Evolutionary conservation across 169 alveolate species (phyloP).

Genomic region (Plasmodium gaboni): DNA sequence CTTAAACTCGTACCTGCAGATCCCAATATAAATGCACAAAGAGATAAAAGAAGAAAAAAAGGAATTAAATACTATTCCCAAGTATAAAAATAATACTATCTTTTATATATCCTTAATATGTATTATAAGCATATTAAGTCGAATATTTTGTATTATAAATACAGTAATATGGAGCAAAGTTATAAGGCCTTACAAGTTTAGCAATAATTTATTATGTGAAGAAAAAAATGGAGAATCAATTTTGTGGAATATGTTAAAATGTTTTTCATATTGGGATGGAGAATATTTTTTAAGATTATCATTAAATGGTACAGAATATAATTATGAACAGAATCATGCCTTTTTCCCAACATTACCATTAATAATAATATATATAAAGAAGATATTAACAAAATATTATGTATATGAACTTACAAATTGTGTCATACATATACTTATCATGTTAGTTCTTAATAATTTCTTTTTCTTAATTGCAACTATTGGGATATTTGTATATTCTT

Average conservation of each 20-base stretch:
- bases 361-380: slow-evolving; percentile 33
- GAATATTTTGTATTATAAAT: slow-evolving; percentile 27
- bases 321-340: slow-evolving; percentile 82
- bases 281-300: slow-evolving; percentile 82
- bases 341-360: slow-evolving; percentile 85
- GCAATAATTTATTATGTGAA: slow-evolving; percentile 46
- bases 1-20: too few relatives aligned
- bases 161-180: slow-evolving; percentile 51
- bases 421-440: slow-evolving; percentile 17
- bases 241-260: slow-evolving; percentile 39
- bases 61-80: neutral
- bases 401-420: slow-evolving; percentile 11
- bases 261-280: slow-evolving; percentile 80
- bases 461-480: slow-evolving; percentile 29
- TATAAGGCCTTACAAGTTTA: slow-evolving; percentile 50
- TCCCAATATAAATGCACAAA: neutral
- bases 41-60: neutral
- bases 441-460: slow-evolving; percentile 23
- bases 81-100: neutral
- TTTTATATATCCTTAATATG: neutral
- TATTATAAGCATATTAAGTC: neutral
- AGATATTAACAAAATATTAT: neutral
- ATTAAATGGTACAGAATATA: slow-evolving; percentile 78
- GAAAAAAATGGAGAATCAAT: neutral
- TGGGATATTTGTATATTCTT: slow-evolving; percentile 45